These are phyloP conservation scores for Fusarium fujikuroi DNA, from an alignment of 2,329 filamentous ascomycete species.

Conservation along the genomic window DNA sequence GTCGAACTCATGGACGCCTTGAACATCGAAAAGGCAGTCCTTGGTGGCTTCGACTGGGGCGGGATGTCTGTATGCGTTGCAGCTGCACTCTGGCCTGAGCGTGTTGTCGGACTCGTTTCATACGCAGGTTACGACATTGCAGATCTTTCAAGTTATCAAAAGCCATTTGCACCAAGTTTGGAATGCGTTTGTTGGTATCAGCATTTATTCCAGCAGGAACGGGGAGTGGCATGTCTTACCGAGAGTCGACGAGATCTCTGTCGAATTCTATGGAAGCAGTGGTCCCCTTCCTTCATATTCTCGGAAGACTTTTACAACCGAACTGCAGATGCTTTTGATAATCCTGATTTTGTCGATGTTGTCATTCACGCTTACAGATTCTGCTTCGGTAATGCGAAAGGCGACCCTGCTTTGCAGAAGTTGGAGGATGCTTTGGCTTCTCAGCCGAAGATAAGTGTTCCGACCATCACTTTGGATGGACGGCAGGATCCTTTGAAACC, in stretches of 20 bases:
- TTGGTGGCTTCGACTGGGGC: conserved; percentile 8
- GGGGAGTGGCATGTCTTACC: background rate
- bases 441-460: conserved; percentile 1
- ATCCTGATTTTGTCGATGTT: conserved; percentile 12
- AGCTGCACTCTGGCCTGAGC: conserved; percentile 1
- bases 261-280: conserved; percentile 7
- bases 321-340: conserved; percentile 2
- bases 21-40: background rate
- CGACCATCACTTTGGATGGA: background rate
- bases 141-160: background rate
- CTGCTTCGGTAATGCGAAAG: background rate
- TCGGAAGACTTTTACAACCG: background rate
- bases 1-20: conserved; percentile 9
- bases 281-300: conserved; percentile 6
- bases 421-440: background rate
- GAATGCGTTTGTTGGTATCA: conserved; percentile 15
- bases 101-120: conserved; percentile 1
- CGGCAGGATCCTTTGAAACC: background rate
- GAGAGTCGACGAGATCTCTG: conserved; percentile 6
- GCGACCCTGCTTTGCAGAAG: background rate
- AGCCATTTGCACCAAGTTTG: background rate
- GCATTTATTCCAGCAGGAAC: conserved; percentile 15
- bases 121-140: conserved; percentile 11
- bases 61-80: conserved; percentile 10
- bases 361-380: conserved; percentile 19